phyloP scores from a whole-genome alignment of 805 yeast genomes.

The Zygotorulaspora chibaensis region DNA sequence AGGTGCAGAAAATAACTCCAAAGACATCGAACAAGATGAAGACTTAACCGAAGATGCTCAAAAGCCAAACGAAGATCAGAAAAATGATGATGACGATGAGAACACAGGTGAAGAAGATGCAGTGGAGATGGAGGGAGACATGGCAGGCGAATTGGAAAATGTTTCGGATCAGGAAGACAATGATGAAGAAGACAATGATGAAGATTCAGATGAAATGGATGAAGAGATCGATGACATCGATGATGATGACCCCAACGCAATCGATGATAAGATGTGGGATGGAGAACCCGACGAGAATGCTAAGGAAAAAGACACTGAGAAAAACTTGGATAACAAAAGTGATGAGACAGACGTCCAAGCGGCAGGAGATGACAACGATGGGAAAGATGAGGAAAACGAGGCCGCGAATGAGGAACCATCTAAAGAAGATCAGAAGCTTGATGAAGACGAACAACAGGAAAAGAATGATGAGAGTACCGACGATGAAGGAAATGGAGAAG shows the following conservation, averaged over 20 bases:
- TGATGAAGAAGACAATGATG: constrained; percentile 50
- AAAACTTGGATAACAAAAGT: constrained; percentile 53
- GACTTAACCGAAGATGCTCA: constrained; percentile 78
- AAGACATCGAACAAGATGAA: constrained; percentile 88
- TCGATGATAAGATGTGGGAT: constrained; percentile 98
- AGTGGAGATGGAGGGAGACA: constrained; percentile 90
- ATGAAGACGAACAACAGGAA: constrained; percentile 26
- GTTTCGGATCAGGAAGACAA: constrained; percentile 61
- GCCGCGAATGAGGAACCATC: constrained; percentile 31
- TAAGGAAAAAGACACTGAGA: constrained; percentile 80
- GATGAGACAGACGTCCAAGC: constrained; percentile 43
- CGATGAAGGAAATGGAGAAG: constrained; percentile 57
- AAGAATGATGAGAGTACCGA: constrained; percentile 48
- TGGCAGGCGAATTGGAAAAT: constrained; percentile 91
- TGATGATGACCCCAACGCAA: constrained; percentile 88
- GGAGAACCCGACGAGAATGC: constrained; percentile 75
- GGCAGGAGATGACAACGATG: constrained; percentile 35
- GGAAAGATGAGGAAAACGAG: constrained; percentile 37
- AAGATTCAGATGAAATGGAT: constrained; percentile 70
- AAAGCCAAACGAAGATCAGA: constrained; percentile 67
- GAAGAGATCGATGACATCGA: constrained; percentile 87
- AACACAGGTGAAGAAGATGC: constrained; percentile 77
- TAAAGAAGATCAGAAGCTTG: constrained; percentile 36
- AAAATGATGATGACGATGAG: constrained; percentile 46
- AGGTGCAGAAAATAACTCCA: constrained; percentile 76